Evolutionary conservation across 129 eudicot species (phyloP), one percentile per base, ranked within the genome.

Genomic region (Erigeron canadensis): DNA sequence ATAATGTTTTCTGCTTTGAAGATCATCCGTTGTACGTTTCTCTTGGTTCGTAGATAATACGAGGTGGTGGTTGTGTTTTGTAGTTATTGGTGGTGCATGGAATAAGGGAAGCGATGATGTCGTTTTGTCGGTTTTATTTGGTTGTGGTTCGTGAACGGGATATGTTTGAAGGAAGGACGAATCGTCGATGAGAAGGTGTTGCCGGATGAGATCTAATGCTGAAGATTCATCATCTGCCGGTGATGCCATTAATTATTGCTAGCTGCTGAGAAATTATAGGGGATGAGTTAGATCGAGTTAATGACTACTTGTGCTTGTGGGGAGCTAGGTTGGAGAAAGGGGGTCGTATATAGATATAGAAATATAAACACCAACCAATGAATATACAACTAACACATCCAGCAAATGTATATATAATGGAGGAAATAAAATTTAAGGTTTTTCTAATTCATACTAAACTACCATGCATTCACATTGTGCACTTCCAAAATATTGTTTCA

Each of bases 161-260:
- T 79, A 79, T 7, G 76, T 65, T 8, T 80, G 73, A 8, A 76
- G 21, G 70, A 76, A 77, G 10, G 82, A 70, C 10, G 84, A 65
- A 28, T 87, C 92, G 11, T 75, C 85, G 45, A 77, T 50, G 2
- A 87, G 78, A 42, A 87, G 93, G 65, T 87, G 89, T 40, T 87
- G 80, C 56, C 83, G 81, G 55, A 87, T 87, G 74, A 87, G 81
- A 41, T 87, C 87, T 61, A 87, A 53, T 21, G 81, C 62, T 43
- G 67, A 46, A 4, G 65, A 66, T 62, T 87, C 93, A 13, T 84
- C 78, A n/a, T n/a, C n/a, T n/a, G n/a, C n/a, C 0, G 34, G 40
- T 41, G 84, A 73, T 39, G 79, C 56, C 80, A 81, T 77, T n/a
- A n/a, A n/a, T n/a, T n/a, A n/a, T n/a, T 53, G 71, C 10, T 53